Evolutionary conservation across 2,329 filamentous ascomycete genomes (phyloP), one percentile per base, ranked within the genome.

Genomic region (Cytospora leucostoma): DNA sequence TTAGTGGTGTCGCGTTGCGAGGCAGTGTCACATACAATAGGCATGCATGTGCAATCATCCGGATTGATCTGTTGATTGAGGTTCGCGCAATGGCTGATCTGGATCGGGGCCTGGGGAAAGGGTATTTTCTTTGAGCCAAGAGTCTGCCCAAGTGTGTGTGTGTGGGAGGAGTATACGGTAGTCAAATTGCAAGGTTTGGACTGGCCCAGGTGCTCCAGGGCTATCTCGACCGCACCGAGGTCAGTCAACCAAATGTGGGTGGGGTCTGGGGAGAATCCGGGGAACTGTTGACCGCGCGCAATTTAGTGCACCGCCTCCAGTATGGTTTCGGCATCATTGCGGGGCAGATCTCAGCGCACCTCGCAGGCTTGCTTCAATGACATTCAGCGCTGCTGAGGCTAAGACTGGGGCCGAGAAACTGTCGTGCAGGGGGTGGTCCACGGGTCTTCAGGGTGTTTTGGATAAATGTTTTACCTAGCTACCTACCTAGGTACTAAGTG

Each of bases 231-330:
- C 27, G 27, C 27, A 27, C 27, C 27, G 27, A 27, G 27, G 15
- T 38, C 15, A 38, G 4, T 15, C 37, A n/a, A 12, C 44, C 17
- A 47, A 47, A 47, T 38, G 38, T 47, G 52, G 32, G 19, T 12
- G 19, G 13, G 7, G 40, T 51, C 40, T 35, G 60, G 35, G 17
- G 59, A 52, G 59, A 61, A 61, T 61, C 59, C n/a, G 59, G 59
- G 59, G 59, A 44, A 54, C 21, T n/a, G 50, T 27, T 32, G n/a
- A 52, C 50, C 27, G 21, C 44, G 44, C 27, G 27, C 2, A 11
- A 47, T 47, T 47, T 27, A 27, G 27, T 27, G 27, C 27, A 27
- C 4, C 4, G 27, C 4, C 27, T 27, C 27, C 27, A 27, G 27
- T 27, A 27, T 27, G 4, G 27, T 27, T 27, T 27, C 27, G 27